Evolutionary conservation across 2,329 filamentous ascomycete species (phyloP), one percentile per base, ranked within the genome.

Genomic region (Alternaria panax): DNA sequence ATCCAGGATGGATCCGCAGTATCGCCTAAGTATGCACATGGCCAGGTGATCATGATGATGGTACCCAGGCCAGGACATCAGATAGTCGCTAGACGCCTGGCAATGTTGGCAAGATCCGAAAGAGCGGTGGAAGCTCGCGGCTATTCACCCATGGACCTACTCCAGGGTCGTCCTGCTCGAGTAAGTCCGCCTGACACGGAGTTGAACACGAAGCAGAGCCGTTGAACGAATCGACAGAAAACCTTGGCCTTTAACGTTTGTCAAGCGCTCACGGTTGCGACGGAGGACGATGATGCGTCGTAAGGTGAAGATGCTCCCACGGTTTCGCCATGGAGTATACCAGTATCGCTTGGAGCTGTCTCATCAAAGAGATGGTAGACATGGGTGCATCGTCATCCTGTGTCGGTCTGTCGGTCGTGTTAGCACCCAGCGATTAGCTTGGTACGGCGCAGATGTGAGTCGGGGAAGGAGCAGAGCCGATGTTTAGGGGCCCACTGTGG

Each of bases 81-180:
- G 45, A 43, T 54, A 52, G 52, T 63, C 53, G 30, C 56, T 42
- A 30, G 30, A 53, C 52, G 50, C 55, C 51, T 48, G 54, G 61
- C 24, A 46, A n/a, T 28, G 57, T 50, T 59, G 58, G 46, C 52
- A 54, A 38, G 41, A 41, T 27, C 28, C 51, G 60, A 68, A 70
- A 69, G 59, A 70, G 68, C 68, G 68, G 68, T 70, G 65, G 67
- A 58, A 64, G 56, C 38, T 48, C 27, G 45, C 58, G 51, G 55
- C 45, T 51, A 53, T 57, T 51, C 51, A 51, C 50, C 51, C 54
- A 24, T 32, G 32, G 52, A 42, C 27, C 27, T 32, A 25, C 28
- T 59, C 28, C 47, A 36, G 51, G 24, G 32, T 47, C 53, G 30
- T 40, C 54, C 50, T 30, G 30, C 34, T 56, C 40, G 40, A 55